These are phyloP conservation scores for Ustilago tritici DNA, from an alignment of 1,284 basidiomycete genomes.

Conservation along the genomic window DNA sequence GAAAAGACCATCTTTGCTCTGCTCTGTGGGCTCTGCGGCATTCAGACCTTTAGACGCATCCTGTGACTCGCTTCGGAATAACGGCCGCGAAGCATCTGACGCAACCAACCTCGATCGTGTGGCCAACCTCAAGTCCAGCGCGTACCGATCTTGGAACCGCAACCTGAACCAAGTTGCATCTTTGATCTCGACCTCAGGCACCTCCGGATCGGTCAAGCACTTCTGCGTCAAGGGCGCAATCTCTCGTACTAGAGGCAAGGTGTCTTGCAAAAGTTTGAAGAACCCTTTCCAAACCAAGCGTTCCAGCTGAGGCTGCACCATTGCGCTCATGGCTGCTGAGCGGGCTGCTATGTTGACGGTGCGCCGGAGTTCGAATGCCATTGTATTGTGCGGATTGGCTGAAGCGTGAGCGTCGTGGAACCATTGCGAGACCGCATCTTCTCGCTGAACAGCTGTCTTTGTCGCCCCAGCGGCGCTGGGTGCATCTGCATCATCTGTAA, in stretches of 20 bases:
- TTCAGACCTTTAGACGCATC: neutral
- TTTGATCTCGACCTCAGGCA: slow-evolving; percentile 77
- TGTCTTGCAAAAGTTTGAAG: slow-evolving; percentile 74
- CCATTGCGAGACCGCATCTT: slow-evolving; percentile 79
- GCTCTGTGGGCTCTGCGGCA: neutral
- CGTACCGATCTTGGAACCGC: slow-evolving; percentile 79
- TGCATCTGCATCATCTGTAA: slow-evolving; percentile 79
- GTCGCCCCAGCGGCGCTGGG: slow-evolving; percentile 71
- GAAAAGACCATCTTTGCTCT: slow-evolving; percentile 3
- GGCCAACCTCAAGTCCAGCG: slow-evolving; percentile 82
- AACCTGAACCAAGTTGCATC: slow-evolving; percentile 83
- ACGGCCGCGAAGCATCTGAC: slow-evolving; percentile 38
- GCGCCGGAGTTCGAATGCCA: slow-evolving; percentile 46
- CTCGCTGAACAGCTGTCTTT: slow-evolving; percentile 71
- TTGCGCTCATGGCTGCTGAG: slow-evolving; percentile 70
- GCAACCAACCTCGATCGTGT: slow-evolving; percentile 72
- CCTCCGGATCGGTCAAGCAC: slow-evolving; percentile 68
- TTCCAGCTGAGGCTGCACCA: slow-evolving; percentile 24
- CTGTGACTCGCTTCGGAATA: slow-evolving; percentile 35
- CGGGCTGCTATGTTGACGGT: slow-evolving; percentile 71
- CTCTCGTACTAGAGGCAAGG: slow-evolving; percentile 79
- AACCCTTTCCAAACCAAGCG: slow-evolving; percentile 48
- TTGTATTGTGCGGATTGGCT: slow-evolving; percentile 35
- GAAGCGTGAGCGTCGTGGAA: slow-evolving; percentile 76
- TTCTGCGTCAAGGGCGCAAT: slow-evolving; percentile 76